A percentile compares a stretch with the other conserved stretches of the same genome.
phyloP scores from a whole-genome alignment of 2,329 filamentous ascomycete species.

The Pezicula carpinea region DNA sequence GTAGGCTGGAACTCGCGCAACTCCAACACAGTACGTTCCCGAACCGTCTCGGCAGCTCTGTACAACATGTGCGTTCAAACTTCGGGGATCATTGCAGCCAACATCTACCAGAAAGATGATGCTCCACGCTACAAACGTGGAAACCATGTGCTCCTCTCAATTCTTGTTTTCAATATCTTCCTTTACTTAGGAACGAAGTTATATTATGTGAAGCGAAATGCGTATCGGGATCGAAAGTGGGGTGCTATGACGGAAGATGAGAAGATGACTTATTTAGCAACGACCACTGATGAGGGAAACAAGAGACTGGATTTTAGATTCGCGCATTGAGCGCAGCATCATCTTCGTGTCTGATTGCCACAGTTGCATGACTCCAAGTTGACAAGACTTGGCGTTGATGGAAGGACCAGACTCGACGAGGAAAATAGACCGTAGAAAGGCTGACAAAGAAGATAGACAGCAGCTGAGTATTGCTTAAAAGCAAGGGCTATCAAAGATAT shows the following conservation, averaged over 20 bases:
- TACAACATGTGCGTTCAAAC: conserved; percentile 53
- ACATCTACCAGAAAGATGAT: conserved; percentile 40
- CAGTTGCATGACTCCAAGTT: no score
- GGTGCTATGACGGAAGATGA: conserved; percentile 38
- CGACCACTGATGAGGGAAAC: conserved; percentile 36
- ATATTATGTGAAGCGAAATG: conserved; percentile 43
- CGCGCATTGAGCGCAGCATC: conserved; percentile 13
- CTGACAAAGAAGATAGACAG: no score
- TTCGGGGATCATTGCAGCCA: conserved; percentile 29
- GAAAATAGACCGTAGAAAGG: no score
- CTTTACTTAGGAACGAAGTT: conserved; percentile 40
- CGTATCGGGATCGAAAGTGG: conserved; percentile 35
- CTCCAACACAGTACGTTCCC: conserved; percentile 55
- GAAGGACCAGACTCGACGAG: no score
- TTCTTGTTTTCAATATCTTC: conserved; percentile 42
- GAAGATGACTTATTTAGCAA: conserved; percentile 40
- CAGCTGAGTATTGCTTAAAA: no score
- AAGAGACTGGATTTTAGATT: conserved; percentile 33
- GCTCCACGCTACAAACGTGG: conserved; percentile 47
- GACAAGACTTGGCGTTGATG: no score
- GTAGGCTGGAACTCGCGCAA: conserved; percentile 49
- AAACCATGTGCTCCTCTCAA: conserved; percentile 48
- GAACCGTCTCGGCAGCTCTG: conserved; percentile 56
- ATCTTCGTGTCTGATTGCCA: no score
- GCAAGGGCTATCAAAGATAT: no score